Conservation (phyloP, 768 basidiomycete species). For the Tricholomella constricta region DNA sequence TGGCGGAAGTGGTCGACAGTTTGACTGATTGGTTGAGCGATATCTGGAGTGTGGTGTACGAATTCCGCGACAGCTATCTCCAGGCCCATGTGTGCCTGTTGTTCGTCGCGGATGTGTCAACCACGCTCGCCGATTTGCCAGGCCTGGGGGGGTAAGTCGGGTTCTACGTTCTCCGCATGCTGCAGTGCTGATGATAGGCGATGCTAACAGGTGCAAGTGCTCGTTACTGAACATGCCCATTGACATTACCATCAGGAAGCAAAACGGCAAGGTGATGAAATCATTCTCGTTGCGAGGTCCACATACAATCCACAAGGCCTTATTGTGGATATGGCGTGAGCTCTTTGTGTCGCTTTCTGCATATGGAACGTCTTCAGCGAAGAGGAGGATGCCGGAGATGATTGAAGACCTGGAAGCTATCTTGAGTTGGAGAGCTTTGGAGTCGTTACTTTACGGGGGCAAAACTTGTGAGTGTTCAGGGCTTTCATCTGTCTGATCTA, state of each 20-base stretch:
- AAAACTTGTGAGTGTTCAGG: constrained; percentile 40
- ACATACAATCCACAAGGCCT: constrained; percentile 43
- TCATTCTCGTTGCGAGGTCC: constrained; percentile 51
- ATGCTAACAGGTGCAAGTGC: constrained; percentile 54
- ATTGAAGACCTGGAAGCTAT: constrained; percentile 56
- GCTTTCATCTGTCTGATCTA: constrained; percentile 3
- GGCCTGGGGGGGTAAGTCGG: constrained; percentile 39
- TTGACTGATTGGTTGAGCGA: constrained; percentile 61
- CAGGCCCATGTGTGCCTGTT: constrained; percentile 59
- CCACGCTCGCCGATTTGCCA: constrained; percentile 39
- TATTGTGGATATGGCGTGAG: constrained; percentile 73
- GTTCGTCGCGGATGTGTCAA: constrained; percentile 48
- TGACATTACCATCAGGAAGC: constrained; percentile 45
- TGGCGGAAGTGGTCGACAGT: constrained; percentile 56
- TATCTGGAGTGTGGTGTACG: constrained; percentile 64
- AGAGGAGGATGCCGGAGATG: constrained; percentile 48
- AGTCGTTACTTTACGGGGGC: constrained; percentile 58
- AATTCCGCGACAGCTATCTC: constrained; percentile 52
- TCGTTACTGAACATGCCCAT: constrained; percentile 48
- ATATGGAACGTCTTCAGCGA: constrained; percentile 25
- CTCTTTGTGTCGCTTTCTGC: constrained; percentile 60
- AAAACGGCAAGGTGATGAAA: constrained; percentile 45
- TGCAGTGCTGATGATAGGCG: neutral
- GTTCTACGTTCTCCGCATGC: neutral
- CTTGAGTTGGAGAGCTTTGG: constrained; percentile 53